Evolutionary conservation across 129 eudicot species (phyloP).

Genomic region (Artemisia tridentata): DNA sequence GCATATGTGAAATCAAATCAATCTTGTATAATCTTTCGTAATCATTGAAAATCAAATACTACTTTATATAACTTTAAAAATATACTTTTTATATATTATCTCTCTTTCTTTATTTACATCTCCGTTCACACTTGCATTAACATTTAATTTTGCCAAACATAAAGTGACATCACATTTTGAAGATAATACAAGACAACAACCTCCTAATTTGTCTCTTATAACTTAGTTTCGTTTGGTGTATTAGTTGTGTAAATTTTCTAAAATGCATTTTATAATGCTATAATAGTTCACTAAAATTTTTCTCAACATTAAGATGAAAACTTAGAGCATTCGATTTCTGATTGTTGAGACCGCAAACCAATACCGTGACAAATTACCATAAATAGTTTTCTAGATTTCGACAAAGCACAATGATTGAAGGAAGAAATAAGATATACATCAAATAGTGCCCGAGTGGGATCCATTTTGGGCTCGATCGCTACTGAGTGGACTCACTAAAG

Average conservation of each 20-base stretch:
- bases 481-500: slow-evolving; percentile 43
- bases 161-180: slow-evolving; percentile 25
- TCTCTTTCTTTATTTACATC: no score
- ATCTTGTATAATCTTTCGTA: no score
- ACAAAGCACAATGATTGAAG: slow-evolving; percentile 13
- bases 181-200: slow-evolving; percentile 21
- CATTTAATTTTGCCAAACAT: background rate
- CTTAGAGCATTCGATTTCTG: background rate
- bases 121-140: no score
- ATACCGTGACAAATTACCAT: background rate
- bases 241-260: background rate
- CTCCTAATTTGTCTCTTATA: slow-evolving; percentile 27
- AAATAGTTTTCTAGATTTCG: slow-evolving; percentile 3
- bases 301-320: background rate
- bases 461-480: slow-evolving; percentile 42
- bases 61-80: no score
- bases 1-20: no score
- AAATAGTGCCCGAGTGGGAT: slow-evolving; percentile 17
- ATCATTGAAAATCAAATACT: no score
- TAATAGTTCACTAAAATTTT: no score
- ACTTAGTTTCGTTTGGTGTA: background rate
- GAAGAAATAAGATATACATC: slow-evolving; percentile 7
- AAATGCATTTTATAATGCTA: background rate
- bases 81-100: no score
- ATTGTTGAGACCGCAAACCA: background rate